A percentile compares a stretch with the other conserved stretches of the same genome.
Conservation (phyloP, 179 eudicot species). For the Patellifolia procumbens region DNA sequence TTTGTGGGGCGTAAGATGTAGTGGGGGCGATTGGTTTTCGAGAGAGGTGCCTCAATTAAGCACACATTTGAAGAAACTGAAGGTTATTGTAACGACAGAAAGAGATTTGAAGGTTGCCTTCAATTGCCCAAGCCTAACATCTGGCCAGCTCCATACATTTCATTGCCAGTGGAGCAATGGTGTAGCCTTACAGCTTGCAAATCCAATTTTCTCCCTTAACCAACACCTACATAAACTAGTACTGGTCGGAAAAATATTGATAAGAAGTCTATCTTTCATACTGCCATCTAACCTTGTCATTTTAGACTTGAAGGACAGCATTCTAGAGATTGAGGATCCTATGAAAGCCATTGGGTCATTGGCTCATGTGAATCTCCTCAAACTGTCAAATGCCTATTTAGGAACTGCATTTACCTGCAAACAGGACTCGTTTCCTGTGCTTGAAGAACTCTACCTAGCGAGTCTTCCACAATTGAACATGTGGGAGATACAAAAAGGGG, state of each 20-base stretch:
- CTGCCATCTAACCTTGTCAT: constrained; percentile 29
- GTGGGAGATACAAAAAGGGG: constrained; percentile 38
- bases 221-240: constrained; percentile 26
- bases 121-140: constrained; percentile 27
- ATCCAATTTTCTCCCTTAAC: constrained; percentile 12
- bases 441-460: constrained; percentile 23
- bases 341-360: constrained; percentile 29
- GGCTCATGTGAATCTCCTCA: constrained; percentile 22
- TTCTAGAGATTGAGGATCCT: constrained; percentile 20
- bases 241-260: constrained; percentile 11
- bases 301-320: constrained; percentile 18
- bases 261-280: constrained; percentile 4
- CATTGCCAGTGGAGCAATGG: constrained; percentile 20
- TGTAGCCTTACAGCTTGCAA: constrained; percentile 17
- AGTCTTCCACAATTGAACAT: constrained; percentile 16
- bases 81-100: constrained; percentile 13
- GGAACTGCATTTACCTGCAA: constrained; percentile 13
- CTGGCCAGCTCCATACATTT: constrained; percentile 24
- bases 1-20: constrained; percentile 27
- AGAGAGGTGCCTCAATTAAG: constrained; percentile 24
- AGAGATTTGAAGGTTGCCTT: constrained; percentile 18
- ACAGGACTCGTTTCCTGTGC: constrained; percentile 31
- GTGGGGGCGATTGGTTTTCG: constrained; percentile 18
- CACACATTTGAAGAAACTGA: constrained; percentile 21
- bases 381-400: not conserved